A percentile compares a stretch with the other conserved stretches of the same genome.
phyloP scores from a whole-genome alignment of 208 protist genomes.

The Acanthamoeba culbertsoni region DNA sequence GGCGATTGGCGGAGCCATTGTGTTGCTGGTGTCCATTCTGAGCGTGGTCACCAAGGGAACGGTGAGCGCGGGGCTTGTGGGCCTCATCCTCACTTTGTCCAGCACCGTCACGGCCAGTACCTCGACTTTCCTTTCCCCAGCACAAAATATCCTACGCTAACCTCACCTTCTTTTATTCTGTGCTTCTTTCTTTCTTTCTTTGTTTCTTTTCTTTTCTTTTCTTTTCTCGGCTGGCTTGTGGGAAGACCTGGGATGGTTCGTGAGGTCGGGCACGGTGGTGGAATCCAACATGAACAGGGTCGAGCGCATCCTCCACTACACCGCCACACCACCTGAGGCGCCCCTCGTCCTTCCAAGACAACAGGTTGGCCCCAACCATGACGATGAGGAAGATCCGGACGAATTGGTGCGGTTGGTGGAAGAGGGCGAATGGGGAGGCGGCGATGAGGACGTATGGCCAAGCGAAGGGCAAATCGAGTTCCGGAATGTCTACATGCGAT shows the following conservation, averaged over 20 bases:
- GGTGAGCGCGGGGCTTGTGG: not conserved
- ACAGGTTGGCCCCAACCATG: not conserved
- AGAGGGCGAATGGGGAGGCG: not conserved
- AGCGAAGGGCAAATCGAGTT: not conserved
- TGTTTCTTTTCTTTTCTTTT: not conserved
- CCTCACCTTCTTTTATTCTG: too few species aligned
- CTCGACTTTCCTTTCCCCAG: not conserved
- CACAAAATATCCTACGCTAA: too few species aligned
- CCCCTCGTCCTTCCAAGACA: not conserved
- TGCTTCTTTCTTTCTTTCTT: too few species aligned
- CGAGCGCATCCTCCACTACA: slow-evolving; percentile 4
- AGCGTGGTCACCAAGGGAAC: not conserved
- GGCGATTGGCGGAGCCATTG: not conserved
- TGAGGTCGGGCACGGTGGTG: not conserved
- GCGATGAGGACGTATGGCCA: not conserved
- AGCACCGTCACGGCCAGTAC: not conserved
- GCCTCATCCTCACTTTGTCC: not conserved
- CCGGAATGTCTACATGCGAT: not conserved
- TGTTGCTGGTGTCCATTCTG: not conserved
- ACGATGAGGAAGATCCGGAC: not conserved
- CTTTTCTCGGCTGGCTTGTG: not conserved
- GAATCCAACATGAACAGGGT: slow-evolving; percentile 38
- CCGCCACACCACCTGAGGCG: not conserved
- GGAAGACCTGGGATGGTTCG: not conserved
- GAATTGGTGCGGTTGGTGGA: not conserved